These are phyloP conservation scores for Nakaseomyces nivariensis DNA, from an alignment of 1,139 yeast genomes.

Conservation along the genomic window DNA sequence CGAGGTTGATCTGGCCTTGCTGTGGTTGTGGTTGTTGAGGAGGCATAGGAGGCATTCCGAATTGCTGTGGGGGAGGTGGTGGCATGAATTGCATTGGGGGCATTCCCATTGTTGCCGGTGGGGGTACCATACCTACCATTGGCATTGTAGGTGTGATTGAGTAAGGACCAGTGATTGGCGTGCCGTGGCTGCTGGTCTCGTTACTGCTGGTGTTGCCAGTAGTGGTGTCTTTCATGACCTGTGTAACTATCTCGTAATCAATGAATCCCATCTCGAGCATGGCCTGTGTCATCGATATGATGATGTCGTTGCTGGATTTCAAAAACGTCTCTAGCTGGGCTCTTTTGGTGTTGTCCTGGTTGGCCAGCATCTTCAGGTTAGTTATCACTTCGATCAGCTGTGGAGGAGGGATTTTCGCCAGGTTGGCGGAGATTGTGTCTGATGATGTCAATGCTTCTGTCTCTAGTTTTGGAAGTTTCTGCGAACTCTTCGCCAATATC, in stretches of 20 bases:
- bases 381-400: constrained; percentile 58
- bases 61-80: not conserved
- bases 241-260: constrained; percentile 51
- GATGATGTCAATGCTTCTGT: constrained; percentile 37
- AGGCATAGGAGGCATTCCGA: not conserved
- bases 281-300: constrained; percentile 62
- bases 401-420: constrained; percentile 57
- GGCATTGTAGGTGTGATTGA: constrained; percentile 1
- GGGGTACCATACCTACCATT: constrained; percentile 5
- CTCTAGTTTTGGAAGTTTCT: constrained; percentile 40
- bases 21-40: constrained; percentile 3
- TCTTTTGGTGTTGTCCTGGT: constrained; percentile 44
- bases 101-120: constrained; percentile 3
- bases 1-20: constrained; percentile 11
- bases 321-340: constrained; percentile 37
- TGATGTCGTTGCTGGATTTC: constrained; percentile 47
- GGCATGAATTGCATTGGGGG: constrained; percentile 7
- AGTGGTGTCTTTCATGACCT: constrained; percentile 27
- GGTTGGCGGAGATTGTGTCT: constrained; percentile 36
- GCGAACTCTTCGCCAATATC: constrained; percentile 41
- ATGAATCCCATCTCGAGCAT: constrained; percentile 67
- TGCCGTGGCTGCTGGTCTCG: constrained; percentile 8
- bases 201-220: constrained; percentile 4
- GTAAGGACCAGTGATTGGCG: not conserved
- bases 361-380: constrained; percentile 45